phyloP scores from a whole-genome alignment of 139 green algal species.

The Chlamydomonas schloesseri region DNA sequence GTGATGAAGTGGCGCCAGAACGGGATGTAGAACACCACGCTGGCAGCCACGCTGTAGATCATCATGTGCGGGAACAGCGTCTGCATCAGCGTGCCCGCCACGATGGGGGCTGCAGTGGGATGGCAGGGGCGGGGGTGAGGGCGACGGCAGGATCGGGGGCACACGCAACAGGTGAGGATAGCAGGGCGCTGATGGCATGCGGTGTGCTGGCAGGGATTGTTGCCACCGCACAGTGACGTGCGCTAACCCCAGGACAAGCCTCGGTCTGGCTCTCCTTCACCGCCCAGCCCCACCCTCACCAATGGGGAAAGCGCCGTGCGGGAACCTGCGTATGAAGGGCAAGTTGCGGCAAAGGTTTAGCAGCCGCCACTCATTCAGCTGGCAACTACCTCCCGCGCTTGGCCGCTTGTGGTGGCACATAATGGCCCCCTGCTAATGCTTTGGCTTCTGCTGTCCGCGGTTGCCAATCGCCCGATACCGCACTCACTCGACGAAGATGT shows the following conservation, averaged over 20 bases:
- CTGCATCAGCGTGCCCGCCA: conserved; percentile 48
- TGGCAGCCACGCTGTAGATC: conserved; percentile 50
- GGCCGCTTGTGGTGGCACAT: too few relatives aligned
- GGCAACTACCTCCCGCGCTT: too few relatives aligned
- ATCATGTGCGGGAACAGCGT: conserved; percentile 39
- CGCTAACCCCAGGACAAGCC: too few relatives aligned
- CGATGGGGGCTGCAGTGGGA: conserved; percentile 7
- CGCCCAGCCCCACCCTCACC: neutral
- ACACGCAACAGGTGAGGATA: neutral
- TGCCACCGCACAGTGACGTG: too few relatives aligned
- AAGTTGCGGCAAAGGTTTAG: too few relatives aligned
- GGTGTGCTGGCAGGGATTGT: too few relatives aligned
- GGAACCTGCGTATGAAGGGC: too few relatives aligned
- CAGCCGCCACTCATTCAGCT: too few relatives aligned
- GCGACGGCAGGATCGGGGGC: neutral
- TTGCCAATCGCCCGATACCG: neutral
- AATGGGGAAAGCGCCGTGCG: conserved; percentile 43
- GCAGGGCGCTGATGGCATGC: neutral
- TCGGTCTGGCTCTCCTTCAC: too few relatives aligned
- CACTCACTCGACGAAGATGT: conserved; percentile 52
- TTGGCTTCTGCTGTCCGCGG: too few relatives aligned
- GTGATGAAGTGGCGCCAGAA: conserved; percentile 47
- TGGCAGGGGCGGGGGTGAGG: neutral
- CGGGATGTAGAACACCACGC: conserved; percentile 49
- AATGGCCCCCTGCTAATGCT: too few relatives aligned